Evolutionary conservation across 305 asterid species (phyloP), one percentile per base, ranked within the genome.

Genomic region (Fraxinus floribunda): DNA sequence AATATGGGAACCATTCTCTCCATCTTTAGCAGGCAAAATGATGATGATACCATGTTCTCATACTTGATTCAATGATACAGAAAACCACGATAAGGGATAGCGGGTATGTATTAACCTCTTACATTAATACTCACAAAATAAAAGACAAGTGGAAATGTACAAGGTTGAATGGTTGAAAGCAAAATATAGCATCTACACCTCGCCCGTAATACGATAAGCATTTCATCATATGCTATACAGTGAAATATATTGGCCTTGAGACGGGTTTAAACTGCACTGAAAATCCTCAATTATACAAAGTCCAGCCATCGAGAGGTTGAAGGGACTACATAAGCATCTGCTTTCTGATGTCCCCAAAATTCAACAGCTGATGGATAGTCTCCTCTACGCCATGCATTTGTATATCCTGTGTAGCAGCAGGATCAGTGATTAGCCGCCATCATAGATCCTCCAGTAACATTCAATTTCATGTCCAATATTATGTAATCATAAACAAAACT

Each of bases 181-280:
- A 46, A 71, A 39, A 68, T 36, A 7, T 16, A 72, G 72, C 81
- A 44, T 73, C 81, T 78, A 80, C 15, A 0, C 16, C 72, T 64
- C 24, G 34, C 72, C 32, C 0, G n/a, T 34, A 49, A 30, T 75
- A 64, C 13, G 34, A 44, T 35, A 6, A n/a, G 68, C 29, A 18
- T 1, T 41, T 49, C n/a, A 57, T 57, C 68, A 7, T 57, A 52
- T 36, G 60, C n/a, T 18, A 81, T 72, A 57, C 55, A 36, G 38
- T 62, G 76, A 82, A 83, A 80, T 80, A 71, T 16, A 11, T 11
- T 36, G 84, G 73, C 72, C 70, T 83, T 77, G 16, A 49, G 44
- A 79, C 18, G 81, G 75, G 75, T 71, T 81, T 83, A 82, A 84
- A 84, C 22, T 77, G 81, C 77, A 24, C 80, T 84, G 83, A 41